phyloP scores from a whole-genome alignment of 495 filamentous ascomycete species.

The Xylaria venustula region DNA sequence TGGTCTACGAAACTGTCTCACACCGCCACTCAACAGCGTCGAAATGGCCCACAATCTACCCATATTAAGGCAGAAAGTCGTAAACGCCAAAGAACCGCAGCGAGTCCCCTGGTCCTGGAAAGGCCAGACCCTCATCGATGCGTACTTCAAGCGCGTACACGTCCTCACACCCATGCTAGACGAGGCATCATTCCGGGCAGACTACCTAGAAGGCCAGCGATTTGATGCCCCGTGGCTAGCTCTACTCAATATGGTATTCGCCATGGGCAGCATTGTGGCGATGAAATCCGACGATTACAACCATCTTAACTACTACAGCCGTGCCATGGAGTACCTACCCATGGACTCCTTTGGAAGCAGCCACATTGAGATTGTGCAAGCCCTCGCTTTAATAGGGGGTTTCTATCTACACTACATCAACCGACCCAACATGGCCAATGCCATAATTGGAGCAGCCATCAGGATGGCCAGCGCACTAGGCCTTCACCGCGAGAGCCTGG shows the following conservation, averaged over 20 bases:
- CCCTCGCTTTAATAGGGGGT: conserved; percentile 68
- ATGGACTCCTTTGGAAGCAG: conserved; percentile 68
- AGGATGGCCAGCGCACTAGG: conserved; percentile 72
- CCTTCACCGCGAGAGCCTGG: conserved; percentile 68
- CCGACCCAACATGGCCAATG: conserved; percentile 73
- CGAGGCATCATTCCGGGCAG: conserved; percentile 69
- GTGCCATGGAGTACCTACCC: conserved; percentile 65
- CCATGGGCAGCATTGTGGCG: conserved; percentile 71
- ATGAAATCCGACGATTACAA: conserved; percentile 67
- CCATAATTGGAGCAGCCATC: conserved; percentile 63
- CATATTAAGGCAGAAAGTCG: conserved; percentile 45
- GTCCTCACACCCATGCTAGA: conserved; percentile 75
- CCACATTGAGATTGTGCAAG: conserved; percentile 69
- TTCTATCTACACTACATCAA: conserved; percentile 81
- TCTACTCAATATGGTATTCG: conserved; percentile 77
- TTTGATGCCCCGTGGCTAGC: conserved; percentile 73
- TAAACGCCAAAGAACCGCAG: conserved; percentile 48
- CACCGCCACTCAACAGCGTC: conserved; percentile 47
- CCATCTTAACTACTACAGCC: conserved; percentile 71
- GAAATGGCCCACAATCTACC: conserved; percentile 48
- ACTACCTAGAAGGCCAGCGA: conserved; percentile 64
- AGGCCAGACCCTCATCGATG: conserved; percentile 65
- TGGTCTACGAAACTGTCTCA: conserved; percentile 56
- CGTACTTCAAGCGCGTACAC: conserved; percentile 76
- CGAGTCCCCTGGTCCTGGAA: conserved; percentile 58